Base-by-base conservation (phyloP, 2,329 filamentous ascomycete genomes). In the Pyrenochaeta sp. region DNA sequence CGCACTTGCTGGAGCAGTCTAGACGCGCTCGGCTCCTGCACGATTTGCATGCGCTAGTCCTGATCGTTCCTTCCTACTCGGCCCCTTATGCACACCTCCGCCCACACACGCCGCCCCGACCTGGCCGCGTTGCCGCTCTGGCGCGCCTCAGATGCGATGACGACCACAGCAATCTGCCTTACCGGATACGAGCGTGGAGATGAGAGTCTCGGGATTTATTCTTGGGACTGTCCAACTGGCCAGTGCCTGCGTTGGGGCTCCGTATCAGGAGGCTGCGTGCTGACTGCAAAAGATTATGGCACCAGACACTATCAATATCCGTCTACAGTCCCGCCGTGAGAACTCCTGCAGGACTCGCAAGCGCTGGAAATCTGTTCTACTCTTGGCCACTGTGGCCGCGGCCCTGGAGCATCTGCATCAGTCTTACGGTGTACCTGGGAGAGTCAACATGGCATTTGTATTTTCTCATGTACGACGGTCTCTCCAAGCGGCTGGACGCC, bases 1-100 rank as follows among this genome's bases (percentile, higher is more conserved):
- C 62, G 56, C 63, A 59, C 61, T 52, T 65, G 59, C 58, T 59
- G 51, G 61, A 56, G 46, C 59, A 60, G 66, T 68, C 66, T 65
- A 58, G 66, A 65, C 59, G 54, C 56, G 45, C 55, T 61, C 62
- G 60, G 61, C 58, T 50, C 61, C 39, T 61, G 66, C 60, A 52
- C 64, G 44, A 67, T 62, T 50, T 43, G 52, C 56, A 59, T 19
- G 61, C 66, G 53, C 61, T 67, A 65, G 46, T 59, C 61, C 32
- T 56, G 13, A 53, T 52, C 36, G 58, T 46, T 47, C 42, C 54
- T 54, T 59, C 58, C 61, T 58, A 45, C 52, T 34, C 52, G 54
- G 57, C 60, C 62, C 55, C 60, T 59, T 22, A 52, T 58, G 54
- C 58, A 58, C 32, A 51, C 61, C 53, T 43, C 45, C 55, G 56